Conservation (phyloP, 2,329 filamentous ascomycete species). For the Pseudogymnoascus pannorum region DNA sequence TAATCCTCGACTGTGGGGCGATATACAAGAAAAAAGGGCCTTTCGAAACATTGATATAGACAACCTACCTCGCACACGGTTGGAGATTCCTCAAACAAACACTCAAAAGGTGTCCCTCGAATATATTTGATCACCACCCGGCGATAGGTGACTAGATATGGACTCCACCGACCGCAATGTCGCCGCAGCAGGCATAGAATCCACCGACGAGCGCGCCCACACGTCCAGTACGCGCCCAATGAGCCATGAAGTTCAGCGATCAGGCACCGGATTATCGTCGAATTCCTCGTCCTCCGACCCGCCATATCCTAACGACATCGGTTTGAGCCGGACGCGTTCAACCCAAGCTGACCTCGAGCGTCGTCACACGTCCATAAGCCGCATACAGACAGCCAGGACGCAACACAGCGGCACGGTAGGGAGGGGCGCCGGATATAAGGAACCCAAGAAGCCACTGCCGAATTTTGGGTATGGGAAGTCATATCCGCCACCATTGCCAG, state of each 20-base stretch:
- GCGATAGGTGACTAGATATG: slow-evolving; percentile 6
- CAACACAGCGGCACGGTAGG: slow-evolving; percentile 72
- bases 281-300: slow-evolving; percentile 39
- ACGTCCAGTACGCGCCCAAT: slow-evolving; percentile 18
- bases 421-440: slow-evolving; percentile 33
- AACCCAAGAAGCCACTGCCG: slow-evolving; percentile 54
- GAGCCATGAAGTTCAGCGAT: slow-evolving; percentile 53
- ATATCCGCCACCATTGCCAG: slow-evolving; percentile 62
- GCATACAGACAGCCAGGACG: slow-evolving; percentile 63
- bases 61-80: background rate
- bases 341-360: slow-evolving; percentile 63
- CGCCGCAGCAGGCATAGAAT: background rate
- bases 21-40: background rate
- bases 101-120: background rate
- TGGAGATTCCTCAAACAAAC: background rate
- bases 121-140: background rate
- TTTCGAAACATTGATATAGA: slow-evolving; percentile 2
- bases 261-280: slow-evolving; percentile 47
- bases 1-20: background rate
- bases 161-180: background rate
- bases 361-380: slow-evolving; percentile 60
- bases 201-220: background rate
- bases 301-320: slow-evolving; percentile 33
- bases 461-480: slow-evolving; percentile 67
- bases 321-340: slow-evolving; percentile 49